Conservation (phyloP, 768 basidiomycete species). For the Termitomyces sp. region DNA sequence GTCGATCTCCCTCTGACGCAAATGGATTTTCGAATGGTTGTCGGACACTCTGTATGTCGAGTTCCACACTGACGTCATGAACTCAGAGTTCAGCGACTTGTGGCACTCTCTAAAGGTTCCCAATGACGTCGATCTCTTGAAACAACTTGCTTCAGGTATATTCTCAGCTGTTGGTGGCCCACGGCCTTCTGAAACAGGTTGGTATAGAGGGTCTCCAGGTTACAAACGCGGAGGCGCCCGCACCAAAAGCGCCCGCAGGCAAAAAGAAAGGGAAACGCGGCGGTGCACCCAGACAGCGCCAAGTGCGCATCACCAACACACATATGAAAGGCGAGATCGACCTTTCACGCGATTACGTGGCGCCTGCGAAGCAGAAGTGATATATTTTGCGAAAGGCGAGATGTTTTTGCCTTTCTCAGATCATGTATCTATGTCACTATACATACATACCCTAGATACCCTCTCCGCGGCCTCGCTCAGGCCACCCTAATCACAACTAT, state of each 20-base stretch:
- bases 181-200: slow-evolving; percentile 7
- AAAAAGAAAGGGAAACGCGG: slow-evolving; percentile 84
- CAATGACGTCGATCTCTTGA: slow-evolving; percentile 77
- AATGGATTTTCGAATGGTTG: slow-evolving; percentile 4
- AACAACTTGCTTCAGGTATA: slow-evolving; percentile 69
- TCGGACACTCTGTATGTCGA: background rate
- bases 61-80: slow-evolving; percentile 9
- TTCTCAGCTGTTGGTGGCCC: slow-evolving; percentile 4
- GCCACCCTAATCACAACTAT: background rate
- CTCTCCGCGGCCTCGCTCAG: background rate
- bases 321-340: slow-evolving; percentile 87
- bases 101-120: slow-evolving; percentile 87
- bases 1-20: background rate
- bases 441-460: slow-evolving; percentile 10
- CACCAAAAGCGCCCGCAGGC: slow-evolving; percentile 45
- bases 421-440: slow-evolving; percentile 2
- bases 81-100: slow-evolving; percentile 75
- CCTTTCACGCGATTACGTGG: slow-evolving; percentile 64
- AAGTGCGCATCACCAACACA: slow-evolving; percentile 81
- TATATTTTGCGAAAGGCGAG: background rate
- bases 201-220: slow-evolving; percentile 71
- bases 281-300: slow-evolving; percentile 64
- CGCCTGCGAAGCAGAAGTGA: slow-evolving; percentile 33
- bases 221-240: slow-evolving; percentile 58
- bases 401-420: background rate